phyloP scores from a whole-genome alignment of 805 yeast species.

The Pichia sporocuriosa region DNA sequence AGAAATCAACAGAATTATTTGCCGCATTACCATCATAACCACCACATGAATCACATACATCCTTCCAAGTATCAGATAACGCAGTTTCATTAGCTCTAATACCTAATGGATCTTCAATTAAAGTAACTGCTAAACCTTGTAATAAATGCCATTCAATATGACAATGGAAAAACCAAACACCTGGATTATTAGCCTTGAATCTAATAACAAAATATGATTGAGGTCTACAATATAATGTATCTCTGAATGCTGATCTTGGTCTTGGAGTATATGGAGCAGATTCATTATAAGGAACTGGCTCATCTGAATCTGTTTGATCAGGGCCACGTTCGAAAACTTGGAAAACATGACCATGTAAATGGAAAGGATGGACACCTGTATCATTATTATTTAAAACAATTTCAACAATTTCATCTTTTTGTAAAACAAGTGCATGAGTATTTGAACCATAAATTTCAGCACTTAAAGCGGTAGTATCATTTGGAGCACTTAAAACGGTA shows the following conservation, averaged over 20 bases:
- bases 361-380: constrained; percentile 96
- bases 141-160: constrained; percentile 97
- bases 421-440: constrained; percentile 68
- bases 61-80: constrained; percentile 53
- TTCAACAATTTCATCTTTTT: constrained; percentile 63
- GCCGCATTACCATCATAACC: constrained; percentile 83
- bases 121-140: constrained; percentile 80
- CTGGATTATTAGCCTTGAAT: constrained; percentile 91
- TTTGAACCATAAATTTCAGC: constrained; percentile 66
- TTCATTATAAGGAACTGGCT: constrained; percentile 53
- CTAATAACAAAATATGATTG: constrained; percentile 82
- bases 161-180: constrained; percentile 98
- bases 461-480: constrained; percentile 38
- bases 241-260: constrained; percentile 77
- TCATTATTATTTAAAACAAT: constrained; percentile 80
- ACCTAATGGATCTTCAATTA: constrained; percentile 77
- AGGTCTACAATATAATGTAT: constrained; percentile 70
- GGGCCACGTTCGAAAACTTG: constrained; percentile 73
- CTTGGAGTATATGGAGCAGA: constrained; percentile 50
- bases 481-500: constrained; percentile 71
- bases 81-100: constrained; percentile 52
- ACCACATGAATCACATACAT: constrained; percentile 49
- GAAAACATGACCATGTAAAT: constrained; percentile 89
- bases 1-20: constrained; percentile 55
- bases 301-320: constrained; percentile 46